phyloP scores from a whole-genome alignment of 768 basidiomycete genomes.

The Calocera cornea region DNA sequence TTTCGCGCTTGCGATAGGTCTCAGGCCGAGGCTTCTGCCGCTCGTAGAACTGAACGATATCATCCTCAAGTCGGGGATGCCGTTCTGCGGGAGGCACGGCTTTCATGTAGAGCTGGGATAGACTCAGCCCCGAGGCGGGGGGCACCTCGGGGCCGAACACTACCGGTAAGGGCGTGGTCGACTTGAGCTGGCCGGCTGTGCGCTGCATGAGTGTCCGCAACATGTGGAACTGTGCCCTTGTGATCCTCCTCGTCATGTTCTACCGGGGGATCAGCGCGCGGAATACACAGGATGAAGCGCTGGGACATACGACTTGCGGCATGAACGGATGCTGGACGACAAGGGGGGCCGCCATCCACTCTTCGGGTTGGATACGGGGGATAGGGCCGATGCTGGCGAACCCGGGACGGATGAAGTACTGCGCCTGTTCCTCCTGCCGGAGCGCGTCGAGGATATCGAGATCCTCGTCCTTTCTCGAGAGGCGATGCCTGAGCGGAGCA shows the following conservation, averaged over 20 bases:
- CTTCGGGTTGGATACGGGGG: not conserved
- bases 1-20: not conserved
- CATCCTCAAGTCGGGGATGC: not conserved
- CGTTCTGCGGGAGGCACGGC: not conserved
- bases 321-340: not conserved
- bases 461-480: not conserved
- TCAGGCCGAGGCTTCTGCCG: not conserved
- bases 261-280: too few species aligned
- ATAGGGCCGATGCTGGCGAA: not conserved
- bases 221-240: not conserved
- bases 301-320: not conserved
- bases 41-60: not conserved
- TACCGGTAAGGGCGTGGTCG: not conserved
- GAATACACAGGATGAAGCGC: too few species aligned
- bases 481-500: not conserved
- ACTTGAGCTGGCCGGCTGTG: not conserved
- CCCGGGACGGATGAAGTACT: not conserved
- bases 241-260: too few species aligned
- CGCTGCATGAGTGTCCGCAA: not conserved
- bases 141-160: not conserved
- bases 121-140: not conserved
- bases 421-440: not conserved
- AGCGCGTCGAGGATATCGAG: not conserved
- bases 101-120: not conserved
- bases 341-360: not conserved